Evolutionary conservation across 2,329 filamentous ascomycete species (phyloP), one percentile per base, ranked within the genome.

Genomic region (Ilyonectria destructans): DNA sequence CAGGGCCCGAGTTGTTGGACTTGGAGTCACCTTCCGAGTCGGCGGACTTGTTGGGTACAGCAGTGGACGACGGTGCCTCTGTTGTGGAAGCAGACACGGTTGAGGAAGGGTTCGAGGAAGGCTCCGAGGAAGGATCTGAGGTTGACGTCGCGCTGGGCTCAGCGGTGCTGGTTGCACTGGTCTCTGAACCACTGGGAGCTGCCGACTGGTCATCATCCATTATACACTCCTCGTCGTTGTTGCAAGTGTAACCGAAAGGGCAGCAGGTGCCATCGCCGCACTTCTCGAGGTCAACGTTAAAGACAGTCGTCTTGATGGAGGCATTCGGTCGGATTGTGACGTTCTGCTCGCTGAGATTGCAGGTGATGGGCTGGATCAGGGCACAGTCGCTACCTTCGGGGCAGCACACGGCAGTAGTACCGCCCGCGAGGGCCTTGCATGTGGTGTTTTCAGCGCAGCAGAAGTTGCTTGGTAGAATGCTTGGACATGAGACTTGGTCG

Each of bases 371-470:
- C 71, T 85, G 76, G 73, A 95, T 92, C 55, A 79, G 83, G n/a
- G 81, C 73, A 82, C 93, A 95, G 74, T 85, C 83, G 40, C 74
- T 75, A 40, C 85, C 88, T 1, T 79, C 71, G 1, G 92, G 92
- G 77, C 93, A 95, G 83, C 93, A 95, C 56, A 95, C 82, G 15
- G 91, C 85, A 0, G 92, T 93, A 6, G 91, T 91, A 51, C 85
- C 82, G n/a, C 83, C 88, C 12, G 91, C 91, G 54, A 95, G 85
- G 1, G 85, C 74, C 46, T 89, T 82, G 80, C 93, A 95, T 3
- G 77, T 84, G 7, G 85, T 82, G 19, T 78, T 80, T 31, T 80
- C 68, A 4, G 86, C 80, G 77, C 93, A 95, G 83, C 92, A 94
- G 78, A 95, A 93, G 77, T 87, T 85, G 58, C 82, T 83, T 1